Evolutionary conservation across 805 yeast species (phyloP).

Genomic region (Wickerhamiella alocasiicola): DNA sequence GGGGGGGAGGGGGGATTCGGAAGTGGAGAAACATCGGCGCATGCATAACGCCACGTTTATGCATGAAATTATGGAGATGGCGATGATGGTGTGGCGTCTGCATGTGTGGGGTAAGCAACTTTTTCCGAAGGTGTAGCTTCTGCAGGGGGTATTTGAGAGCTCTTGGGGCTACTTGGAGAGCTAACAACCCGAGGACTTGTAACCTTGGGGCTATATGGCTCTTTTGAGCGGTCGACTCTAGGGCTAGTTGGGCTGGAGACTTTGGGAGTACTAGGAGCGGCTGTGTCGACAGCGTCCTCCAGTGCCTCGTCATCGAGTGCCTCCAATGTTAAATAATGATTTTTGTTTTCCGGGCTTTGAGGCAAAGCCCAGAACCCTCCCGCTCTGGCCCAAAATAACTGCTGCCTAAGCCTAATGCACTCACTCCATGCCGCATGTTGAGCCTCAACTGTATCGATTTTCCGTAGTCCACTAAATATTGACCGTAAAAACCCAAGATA

Average conservation of each 20-base stretch:
- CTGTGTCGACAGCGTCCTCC: neutral
- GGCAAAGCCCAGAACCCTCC: conserved; percentile 34
- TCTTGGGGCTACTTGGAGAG: too few species aligned
- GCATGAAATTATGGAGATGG: conserved; percentile 6
- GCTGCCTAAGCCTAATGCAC: conserved; percentile 48
- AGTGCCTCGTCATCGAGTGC: neutral
- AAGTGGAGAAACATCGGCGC: neutral
- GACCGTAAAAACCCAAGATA: conserved; percentile 64
- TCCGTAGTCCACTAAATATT: conserved; percentile 48
- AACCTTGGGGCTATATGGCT: too few species aligned
- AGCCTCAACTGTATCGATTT: conserved; percentile 34
- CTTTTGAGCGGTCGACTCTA: too few species aligned
- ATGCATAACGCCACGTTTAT: neutral
- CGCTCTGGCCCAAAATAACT: conserved; percentile 70
- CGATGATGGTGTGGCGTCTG: conserved; percentile 7
- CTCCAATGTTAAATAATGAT: conserved; percentile 4
- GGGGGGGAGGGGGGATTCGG: too few species aligned
- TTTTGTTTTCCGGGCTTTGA: neutral
- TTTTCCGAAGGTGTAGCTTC: conserved; percentile 10
- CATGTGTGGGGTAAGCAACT: conserved; percentile 11
- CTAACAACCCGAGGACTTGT: too few species aligned
- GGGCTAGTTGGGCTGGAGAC: neutral
- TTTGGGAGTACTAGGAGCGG: neutral
- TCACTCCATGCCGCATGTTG: conserved; percentile 50
- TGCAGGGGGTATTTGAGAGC: too few species aligned